Percentiles rank a stretch among this genome's conserved stretches.
phyloP scores from a whole-genome alignment of 2,329 filamentous ascomycete species.

The Phaeosphaeriaceae sp. region DNA sequence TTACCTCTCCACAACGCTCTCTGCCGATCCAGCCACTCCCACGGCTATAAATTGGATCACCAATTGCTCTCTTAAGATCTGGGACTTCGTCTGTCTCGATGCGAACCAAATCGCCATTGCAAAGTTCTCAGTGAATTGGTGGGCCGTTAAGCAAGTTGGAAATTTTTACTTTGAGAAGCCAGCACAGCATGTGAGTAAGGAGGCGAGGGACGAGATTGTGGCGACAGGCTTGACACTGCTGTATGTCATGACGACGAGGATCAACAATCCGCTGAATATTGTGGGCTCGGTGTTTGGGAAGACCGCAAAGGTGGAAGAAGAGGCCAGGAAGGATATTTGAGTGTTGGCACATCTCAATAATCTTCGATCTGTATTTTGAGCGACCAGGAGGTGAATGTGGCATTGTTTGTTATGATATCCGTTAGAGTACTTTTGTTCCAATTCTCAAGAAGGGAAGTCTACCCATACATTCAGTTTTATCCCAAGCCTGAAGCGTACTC shows the following conservation, averaged over 20 bases:
- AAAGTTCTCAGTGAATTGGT: conserved; percentile 23
- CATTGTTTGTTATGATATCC: background rate
- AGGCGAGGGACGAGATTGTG: conserved; percentile 25
- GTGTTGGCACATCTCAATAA: background rate
- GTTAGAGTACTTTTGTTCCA: background rate
- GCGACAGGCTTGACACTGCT: conserved; percentile 22
- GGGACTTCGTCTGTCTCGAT: conserved; percentile 29
- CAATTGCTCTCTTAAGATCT: conserved; percentile 20
- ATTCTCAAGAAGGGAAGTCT: too few relatives aligned
- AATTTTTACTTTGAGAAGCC: conserved; percentile 25
- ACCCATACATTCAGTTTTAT: too few relatives aligned
- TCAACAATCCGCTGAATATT: conserved; percentile 26
- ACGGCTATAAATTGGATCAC: conserved; percentile 22
- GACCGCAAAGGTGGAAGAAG: conserved; percentile 18
- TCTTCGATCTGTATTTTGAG: background rate
- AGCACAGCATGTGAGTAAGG: conserved; percentile 9
- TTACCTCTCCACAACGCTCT: conserved; percentile 23
- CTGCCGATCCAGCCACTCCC: conserved; percentile 3
- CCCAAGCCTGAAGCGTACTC: too few relatives aligned
- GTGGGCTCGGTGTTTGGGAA: conserved; percentile 24
- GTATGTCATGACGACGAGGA: conserved; percentile 25
- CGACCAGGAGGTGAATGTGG: too few relatives aligned
- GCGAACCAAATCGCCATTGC: conserved; percentile 23
- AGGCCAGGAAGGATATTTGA: background rate
- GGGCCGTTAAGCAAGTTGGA: conserved; percentile 26